Base-by-base conservation (phyloP, 1,284 basidiomycete species). In the Phlebopus sp. region DNA sequence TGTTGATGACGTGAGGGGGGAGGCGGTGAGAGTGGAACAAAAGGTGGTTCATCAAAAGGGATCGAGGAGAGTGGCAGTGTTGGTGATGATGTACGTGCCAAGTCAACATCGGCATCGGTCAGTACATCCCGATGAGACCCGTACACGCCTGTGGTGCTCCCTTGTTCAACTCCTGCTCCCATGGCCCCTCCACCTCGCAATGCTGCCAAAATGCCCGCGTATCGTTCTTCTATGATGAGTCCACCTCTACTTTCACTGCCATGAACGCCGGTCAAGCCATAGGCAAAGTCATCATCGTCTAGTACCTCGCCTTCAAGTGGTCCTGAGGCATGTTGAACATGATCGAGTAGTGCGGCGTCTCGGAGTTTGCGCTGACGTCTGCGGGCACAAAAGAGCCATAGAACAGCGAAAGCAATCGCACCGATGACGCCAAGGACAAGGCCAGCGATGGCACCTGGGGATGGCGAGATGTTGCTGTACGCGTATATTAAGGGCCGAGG, bases 351-450 rank as follows among this genome's bases (percentile, higher is more conserved):
- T 7, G 44, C 38, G 35, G 59, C 49, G 19, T 62, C 58, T 21
- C 41, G 56, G 18, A 65, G 47, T 32, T 46, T 43, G 27, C 54
- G 66, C 49, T 60, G 60, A 23, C 66, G 60, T 44, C 55, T 57
- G 23, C 63, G 59, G 36, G 63, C 63, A 17, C 66, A 64, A 31
- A 64, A 64, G 17, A 68, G 54, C 66, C 64, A 68, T 4, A 68
- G 51, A 35, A 34, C 46, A 2, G 54, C 52, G 30, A 67, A 67
- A 11, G 54, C 55, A 40, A 66, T 18, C 4, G 57, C 51, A 27
- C 60, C 63, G 2, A 55, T 37, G 13, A 66, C 45, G 21, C 64
- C 66, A 9, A 64, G 49, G 4, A 55, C 52, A 7, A 64, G 50
- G 9, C 44, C 66, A 6, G 49, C 50, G 2, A 68, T 52, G 21